Evolutionary conservation across 116 monocot species (phyloP), one percentile per base, ranked within the genome.

Genomic region (Zostera marina): DNA sequence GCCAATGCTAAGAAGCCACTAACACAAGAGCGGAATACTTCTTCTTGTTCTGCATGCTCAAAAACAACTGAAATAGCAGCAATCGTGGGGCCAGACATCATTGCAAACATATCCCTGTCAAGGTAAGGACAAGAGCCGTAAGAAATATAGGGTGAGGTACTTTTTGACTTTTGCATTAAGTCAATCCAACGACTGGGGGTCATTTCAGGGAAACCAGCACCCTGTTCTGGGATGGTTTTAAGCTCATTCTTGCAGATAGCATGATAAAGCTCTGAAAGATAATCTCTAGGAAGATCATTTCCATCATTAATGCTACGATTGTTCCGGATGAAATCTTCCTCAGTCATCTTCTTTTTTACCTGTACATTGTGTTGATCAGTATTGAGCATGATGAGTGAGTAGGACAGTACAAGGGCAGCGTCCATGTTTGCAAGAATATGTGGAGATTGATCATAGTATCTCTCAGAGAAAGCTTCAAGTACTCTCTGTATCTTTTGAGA

Each of bases 311-410:
- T 92, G 61, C 52, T 75, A 32, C 87, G 82, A 55, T 92, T 92
- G 52, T 92, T 92, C 45, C 78, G 52, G 17, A 87, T 80, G 63
- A 92, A 92, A 49, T 80, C 92, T 46, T 92, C 87, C 59, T 92
- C 87, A 4, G 92, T 87, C 92, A 87, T 92, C 70, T 92, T 92
- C 67, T 81, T 84, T 71, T 87, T 92, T 32, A 92, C 83, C 77
- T 92, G 92, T 55, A 83, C 76, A 66, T 92, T 92, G 62, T 92
- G 92, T 45, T 87, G 83, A 68, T 92, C 92, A 5, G 92, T 92
- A 68, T 92, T 92, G 15, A 92, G 78, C 80, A 92, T 53, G 46
- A 92, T 92, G 8, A 92, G 72, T 7, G 87, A 87, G 59, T 92
- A 92, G 14, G 87, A 76, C 14, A 92, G 60, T 11, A 92, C 19